A percentile compares a stretch with the other conserved stretches of the same genome.
Conservation (phyloP, 139 green algal species). For the Edaphochlamys debaryana region DNA sequence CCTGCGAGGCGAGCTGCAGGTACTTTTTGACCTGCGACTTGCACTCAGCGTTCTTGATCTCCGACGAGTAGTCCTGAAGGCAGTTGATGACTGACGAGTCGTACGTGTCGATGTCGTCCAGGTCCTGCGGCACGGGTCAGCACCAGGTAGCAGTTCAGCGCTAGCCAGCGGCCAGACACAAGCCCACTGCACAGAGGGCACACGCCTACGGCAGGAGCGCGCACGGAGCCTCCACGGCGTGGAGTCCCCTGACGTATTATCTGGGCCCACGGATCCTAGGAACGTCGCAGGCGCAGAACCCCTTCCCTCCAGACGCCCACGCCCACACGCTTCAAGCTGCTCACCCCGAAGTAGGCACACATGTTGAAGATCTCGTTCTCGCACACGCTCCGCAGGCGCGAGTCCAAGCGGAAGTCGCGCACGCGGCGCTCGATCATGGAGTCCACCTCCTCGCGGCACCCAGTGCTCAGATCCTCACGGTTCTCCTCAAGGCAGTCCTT, state of each 20-base stretch:
- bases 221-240: too few relatives aligned
- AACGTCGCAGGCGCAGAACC: too few relatives aligned
- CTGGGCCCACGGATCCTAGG: too few relatives aligned
- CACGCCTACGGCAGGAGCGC: too few relatives aligned
- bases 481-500: slow-evolving; percentile 81
- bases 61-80: slow-evolving; percentile 60
- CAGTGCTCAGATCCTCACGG: slow-evolving; percentile 51
- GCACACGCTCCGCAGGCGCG: slow-evolving; percentile 59
- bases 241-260: too few relatives aligned
- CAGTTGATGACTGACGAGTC: slow-evolving; percentile 63
- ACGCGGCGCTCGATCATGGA: slow-evolving; percentile 73
- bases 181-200: too few relatives aligned
- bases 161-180: too few relatives aligned
- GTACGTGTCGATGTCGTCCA: slow-evolving; percentile 59
- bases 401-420: slow-evolving; percentile 79
- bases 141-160: background rate
- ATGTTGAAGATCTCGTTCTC: slow-evolving; percentile 66
- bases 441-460: slow-evolving; percentile 69
- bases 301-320: too few relatives aligned
- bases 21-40: slow-evolving; percentile 67
- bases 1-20: slow-evolving; percentile 71
- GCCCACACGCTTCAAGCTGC: too few relatives aligned
- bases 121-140: slow-evolving; percentile 39
- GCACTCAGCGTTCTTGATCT: slow-evolving; percentile 58
- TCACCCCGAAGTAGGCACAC: slow-evolving; percentile 62